Evolutionary conservation across 2,329 filamentous ascomycete species (phyloP), one percentile per base, ranked within the genome.

Genomic region (Trichoderma lentiforme): DNA sequence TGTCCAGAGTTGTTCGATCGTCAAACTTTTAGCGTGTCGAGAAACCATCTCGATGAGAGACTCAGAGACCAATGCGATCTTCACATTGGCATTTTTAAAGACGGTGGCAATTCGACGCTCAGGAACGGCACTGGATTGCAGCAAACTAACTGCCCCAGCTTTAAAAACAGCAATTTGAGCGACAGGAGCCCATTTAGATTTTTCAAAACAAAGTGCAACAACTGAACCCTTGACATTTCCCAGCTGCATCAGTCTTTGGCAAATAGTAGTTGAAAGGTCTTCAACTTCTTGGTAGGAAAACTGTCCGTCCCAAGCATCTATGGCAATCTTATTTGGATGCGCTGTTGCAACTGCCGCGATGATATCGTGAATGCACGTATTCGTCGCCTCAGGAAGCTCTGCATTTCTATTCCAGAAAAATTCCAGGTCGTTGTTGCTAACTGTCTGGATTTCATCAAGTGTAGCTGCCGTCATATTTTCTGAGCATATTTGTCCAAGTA

Each of bases 161-260:
- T 70, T 70, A n/a, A 62, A 64, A 24, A 57, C 68, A 26, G 68
- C 68, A 0, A 70, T 12, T 24, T 70, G 68, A 51, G 43, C 58
- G 21, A 70, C 34, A 24, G 68, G 24, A 24, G 30, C 61, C 57
- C 58, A 70, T 56, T 63, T 70, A 7, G 68, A 63, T 7, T 70
- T 70, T 64, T 70, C 68, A 34, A 70, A 70, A 26, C 57, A 70
- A 11, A 70, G 30, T 11, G 68, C 58, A 36, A 70, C n/a, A n/a
- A 70, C 58, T n/a, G 68, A 70, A 1, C 68, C 68, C 30, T 70
- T 70, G 11, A 1, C 34, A 36, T 15, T 26, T 70, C 68, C 68
- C 12, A 51, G 58, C 2, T 18, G n/a, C 34, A 70, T 64, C 68
- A 70, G 28, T 9, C 15, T 34, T 30, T 36, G 58, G 2, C 36